These are phyloP conservation scores for Gymnopus androsaceus DNA, from an alignment of 1,284 basidiomycete genomes.

Conservation along the genomic window DNA sequence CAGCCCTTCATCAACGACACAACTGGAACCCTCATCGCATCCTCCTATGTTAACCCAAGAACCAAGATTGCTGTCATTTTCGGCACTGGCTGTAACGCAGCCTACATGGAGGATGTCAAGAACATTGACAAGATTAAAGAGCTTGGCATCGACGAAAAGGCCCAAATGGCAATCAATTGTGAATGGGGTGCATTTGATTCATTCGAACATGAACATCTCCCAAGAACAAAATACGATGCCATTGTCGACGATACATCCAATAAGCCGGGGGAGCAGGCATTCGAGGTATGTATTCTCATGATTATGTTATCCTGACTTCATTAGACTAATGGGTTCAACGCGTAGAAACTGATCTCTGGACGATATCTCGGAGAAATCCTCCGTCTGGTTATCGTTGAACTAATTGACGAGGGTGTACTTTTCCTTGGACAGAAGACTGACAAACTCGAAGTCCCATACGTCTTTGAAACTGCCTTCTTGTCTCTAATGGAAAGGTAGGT, in stretches of 20 bases:
- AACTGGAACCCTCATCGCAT: slow-evolving; percentile 95
- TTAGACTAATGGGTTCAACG: neutral
- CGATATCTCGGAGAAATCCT: slow-evolving; percentile 97
- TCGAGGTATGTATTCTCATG: slow-evolving; percentile 55
- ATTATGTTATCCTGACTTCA: neutral
- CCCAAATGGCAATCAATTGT: slow-evolving; percentile 95
- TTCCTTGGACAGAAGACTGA: slow-evolving; percentile 98
- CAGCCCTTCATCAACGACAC: slow-evolving; percentile 96
- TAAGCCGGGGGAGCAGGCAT: slow-evolving; percentile 95
- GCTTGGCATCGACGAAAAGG: slow-evolving; percentile 69
- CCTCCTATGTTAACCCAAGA: slow-evolving; percentile 89
- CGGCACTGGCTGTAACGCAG: slow-evolving; percentile 98
- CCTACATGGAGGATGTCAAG: slow-evolving; percentile 89
- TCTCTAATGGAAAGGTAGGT: slow-evolving; percentile 90
- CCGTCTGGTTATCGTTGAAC: slow-evolving; percentile 90
- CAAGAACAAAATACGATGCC: slow-evolving; percentile 92
- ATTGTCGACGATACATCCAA: slow-evolving; percentile 93
- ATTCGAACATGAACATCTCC: slow-evolving; percentile 91
- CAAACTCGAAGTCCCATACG: slow-evolving; percentile 92
- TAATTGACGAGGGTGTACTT: slow-evolving; percentile 94
- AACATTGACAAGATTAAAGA: slow-evolving; percentile 79
- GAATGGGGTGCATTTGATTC: slow-evolving; percentile 99
- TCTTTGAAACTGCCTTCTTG: slow-evolving; percentile 95
- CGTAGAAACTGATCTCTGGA: slow-evolving; percentile 95
- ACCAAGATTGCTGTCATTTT: slow-evolving; percentile 97